Percentiles rank a stretch among this genome's conserved stretches.
These are phyloP conservation scores for Allantophomopsis lycopodina DNA, from an alignment of 2,329 filamentous ascomycete genomes.

Conservation along the genomic window DNA sequence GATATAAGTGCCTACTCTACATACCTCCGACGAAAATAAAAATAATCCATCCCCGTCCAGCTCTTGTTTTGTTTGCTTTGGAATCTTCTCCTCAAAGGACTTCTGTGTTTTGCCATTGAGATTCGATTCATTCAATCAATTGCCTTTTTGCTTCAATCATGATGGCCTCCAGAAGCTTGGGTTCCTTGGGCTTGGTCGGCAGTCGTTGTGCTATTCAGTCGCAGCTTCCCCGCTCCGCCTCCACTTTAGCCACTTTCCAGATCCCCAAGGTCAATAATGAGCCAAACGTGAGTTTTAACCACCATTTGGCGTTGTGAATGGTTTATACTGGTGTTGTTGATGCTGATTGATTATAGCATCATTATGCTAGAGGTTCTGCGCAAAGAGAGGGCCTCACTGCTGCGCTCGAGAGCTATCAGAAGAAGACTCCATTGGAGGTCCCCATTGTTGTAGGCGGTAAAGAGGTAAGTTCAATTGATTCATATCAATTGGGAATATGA, in stretches of 20 bases:
- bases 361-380: constrained; percentile 68
- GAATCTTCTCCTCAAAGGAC: too few relatives aligned
- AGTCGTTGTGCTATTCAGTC: too few relatives aligned
- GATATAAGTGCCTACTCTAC: too few relatives aligned
- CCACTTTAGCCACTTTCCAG: neutral
- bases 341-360: constrained; percentile 41
- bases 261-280: neutral
- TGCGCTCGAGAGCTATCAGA: constrained; percentile 55
- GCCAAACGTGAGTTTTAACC: constrained; percentile 1
- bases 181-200: too few relatives aligned
- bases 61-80: too few relatives aligned
- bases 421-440: constrained; percentile 56
- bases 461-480: constrained; percentile 34
- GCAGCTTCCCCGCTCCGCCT: too few relatives aligned
- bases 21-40: too few relatives aligned
- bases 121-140: too few relatives aligned
- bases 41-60: too few relatives aligned
- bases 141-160: too few relatives aligned
- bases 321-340: neutral
- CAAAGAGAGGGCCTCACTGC: constrained; percentile 63
- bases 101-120: too few relatives aligned
- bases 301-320: neutral
- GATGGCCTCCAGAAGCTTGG: too few relatives aligned
- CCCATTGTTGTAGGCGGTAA: constrained; percentile 79
- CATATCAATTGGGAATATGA: neutral